Evolutionary conservation across 768 basidiomycete species (phyloP).

Genomic region (Chiua virens): DNA sequence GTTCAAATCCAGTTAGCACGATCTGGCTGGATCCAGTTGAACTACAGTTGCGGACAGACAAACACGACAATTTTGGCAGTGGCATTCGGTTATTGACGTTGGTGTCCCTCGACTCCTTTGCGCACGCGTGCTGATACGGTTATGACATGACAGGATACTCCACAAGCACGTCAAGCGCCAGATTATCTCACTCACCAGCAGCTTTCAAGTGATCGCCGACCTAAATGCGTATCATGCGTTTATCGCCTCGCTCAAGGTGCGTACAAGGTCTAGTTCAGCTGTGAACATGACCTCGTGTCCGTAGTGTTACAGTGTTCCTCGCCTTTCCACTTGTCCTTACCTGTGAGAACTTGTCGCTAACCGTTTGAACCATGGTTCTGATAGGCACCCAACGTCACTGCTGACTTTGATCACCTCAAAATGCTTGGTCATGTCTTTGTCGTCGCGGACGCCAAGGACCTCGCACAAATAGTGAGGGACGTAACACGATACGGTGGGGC

Average conservation of each 20-base stretch:
- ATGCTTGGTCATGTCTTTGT: constrained; percentile 98
- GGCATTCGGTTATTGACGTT: constrained; percentile 86
- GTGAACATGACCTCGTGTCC: too few species aligned
- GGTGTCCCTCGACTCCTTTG: constrained; percentile 25
- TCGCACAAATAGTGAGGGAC: constrained; percentile 94
- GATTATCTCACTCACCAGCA: constrained; percentile 91
- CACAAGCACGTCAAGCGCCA: constrained; percentile 97
- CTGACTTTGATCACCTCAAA: constrained; percentile 92
- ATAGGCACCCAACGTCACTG: constrained; percentile 74
- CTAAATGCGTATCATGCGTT: constrained; percentile 92
- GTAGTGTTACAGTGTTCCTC: too few species aligned
- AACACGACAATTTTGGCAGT: too few species aligned
- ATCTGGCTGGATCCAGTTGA: too few species aligned
- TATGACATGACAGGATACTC: constrained; percentile 59
- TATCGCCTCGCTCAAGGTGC: constrained; percentile 79
- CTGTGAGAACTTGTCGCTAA: background rate
- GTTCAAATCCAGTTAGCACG: too few species aligned
- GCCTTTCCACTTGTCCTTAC: too few species aligned
- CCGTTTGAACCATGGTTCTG: background rate
- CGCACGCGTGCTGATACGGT: too few species aligned
- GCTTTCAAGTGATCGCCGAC: constrained; percentile 95
- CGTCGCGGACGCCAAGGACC: constrained; percentile 92
- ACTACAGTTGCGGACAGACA: too few species aligned
- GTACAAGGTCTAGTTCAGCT: background rate
- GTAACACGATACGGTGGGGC: constrained; percentile 95